Evolutionary conservation across 352 stramenopile genomes (phyloP).

Genomic region (Phytophthora pinifolia): DNA sequence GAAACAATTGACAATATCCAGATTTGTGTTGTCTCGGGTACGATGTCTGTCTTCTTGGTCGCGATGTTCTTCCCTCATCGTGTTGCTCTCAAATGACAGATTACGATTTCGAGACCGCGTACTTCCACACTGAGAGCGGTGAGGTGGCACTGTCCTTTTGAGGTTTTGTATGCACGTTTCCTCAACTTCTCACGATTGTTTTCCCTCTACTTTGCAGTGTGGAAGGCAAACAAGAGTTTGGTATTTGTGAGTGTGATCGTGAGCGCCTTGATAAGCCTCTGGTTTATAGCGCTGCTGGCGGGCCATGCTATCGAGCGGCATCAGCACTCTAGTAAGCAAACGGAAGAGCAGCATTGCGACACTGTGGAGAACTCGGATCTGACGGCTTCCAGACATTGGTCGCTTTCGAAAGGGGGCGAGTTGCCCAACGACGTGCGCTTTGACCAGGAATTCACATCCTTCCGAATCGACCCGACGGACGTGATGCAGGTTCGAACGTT

Average conservation of each 20-base stretch:
- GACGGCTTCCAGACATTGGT: constrained; percentile 31
- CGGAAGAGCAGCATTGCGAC: constrained; percentile 17
- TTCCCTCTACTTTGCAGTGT: constrained; percentile 9
- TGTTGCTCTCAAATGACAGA: constrained; percentile 13
- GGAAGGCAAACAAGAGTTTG: constrained; percentile 16
- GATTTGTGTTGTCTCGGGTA: constrained; percentile 39
- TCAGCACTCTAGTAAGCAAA: constrained; percentile 6
- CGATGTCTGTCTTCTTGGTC: background rate
- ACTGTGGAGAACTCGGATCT: constrained; percentile 21
- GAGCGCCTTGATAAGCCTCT: constrained; percentile 37
- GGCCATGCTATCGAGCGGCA: constrained; percentile 21
- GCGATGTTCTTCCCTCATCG: background rate
- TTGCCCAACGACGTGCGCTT: constrained; percentile 36
- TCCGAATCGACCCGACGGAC: constrained; percentile 39
- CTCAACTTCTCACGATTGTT: background rate
- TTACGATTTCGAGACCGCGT: constrained; percentile 10
- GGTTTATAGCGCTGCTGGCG: constrained; percentile 34
- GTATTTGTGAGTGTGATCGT: constrained; percentile 31
- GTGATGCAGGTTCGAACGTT: constrained; percentile 42
- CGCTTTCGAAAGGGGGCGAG: constrained; percentile 23
- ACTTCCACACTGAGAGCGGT: constrained; percentile 27
- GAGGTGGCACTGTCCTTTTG: constrained; percentile 2
- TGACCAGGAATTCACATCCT: constrained; percentile 30
- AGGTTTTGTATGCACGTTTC: background rate
- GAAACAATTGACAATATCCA: constrained; percentile 27